Conservation (phyloP, 768 basidiomycete genomes). For the Hebeloma cylindrosporum region DNA sequence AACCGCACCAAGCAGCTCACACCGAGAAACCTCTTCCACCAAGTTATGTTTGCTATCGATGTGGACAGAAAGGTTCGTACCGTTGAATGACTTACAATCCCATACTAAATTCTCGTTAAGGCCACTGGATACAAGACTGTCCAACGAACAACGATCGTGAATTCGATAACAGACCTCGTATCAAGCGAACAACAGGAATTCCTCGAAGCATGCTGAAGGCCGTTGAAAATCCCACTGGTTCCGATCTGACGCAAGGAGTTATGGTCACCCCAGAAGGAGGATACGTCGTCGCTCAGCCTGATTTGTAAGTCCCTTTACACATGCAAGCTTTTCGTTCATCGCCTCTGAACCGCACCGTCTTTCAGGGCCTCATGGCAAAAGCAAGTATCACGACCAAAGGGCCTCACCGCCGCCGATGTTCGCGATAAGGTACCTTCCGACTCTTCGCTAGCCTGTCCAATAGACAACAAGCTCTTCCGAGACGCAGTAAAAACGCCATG, state of each 20-base stretch:
- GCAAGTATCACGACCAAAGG: constrained; percentile 77
- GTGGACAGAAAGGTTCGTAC: constrained; percentile 92
- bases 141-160: constrained; percentile 97
- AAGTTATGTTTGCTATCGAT: constrained; percentile 98
- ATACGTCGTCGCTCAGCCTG: constrained; percentile 96
- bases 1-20: constrained; percentile 50
- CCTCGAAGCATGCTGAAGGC: constrained; percentile 97
- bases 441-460: constrained; percentile 76
- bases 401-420: constrained; percentile 83
- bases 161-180: constrained; percentile 90
- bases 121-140: constrained; percentile 99
- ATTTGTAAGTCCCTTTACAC: constrained; percentile 65
- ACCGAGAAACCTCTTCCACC: constrained; percentile 82
- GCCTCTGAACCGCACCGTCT: background rate
- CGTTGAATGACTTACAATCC: background rate
- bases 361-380: constrained; percentile 92
- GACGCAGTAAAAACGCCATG: constrained; percentile 96
- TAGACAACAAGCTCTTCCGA: constrained; percentile 91
- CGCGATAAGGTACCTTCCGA: constrained; percentile 85
- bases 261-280: constrained; percentile 99
- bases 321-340: background rate
- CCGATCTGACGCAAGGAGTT: constrained; percentile 76
- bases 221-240: constrained; percentile 80
- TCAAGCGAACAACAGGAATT: constrained; percentile 98
- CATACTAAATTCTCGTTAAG: constrained; percentile 38